phyloP scores from a whole-genome alignment of 805 yeast genomes.

The Kuraishia floccosa region DNA sequence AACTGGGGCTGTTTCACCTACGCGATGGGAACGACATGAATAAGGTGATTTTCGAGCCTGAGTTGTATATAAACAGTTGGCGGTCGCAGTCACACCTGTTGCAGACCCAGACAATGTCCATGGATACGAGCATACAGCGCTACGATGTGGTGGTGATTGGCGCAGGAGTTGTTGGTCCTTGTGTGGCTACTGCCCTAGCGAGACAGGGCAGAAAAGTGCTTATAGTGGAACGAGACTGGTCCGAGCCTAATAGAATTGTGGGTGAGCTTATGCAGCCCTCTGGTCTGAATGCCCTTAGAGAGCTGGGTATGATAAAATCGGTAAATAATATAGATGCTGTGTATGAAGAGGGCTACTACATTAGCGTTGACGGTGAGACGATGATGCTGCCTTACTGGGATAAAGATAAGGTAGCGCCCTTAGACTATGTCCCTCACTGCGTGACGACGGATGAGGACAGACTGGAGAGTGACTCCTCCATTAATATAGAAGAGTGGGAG shows the following conservation, averaged over 20 bases:
- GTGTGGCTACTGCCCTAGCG: slow-evolving; percentile 82
- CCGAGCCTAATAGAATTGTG: slow-evolving; percentile 89
- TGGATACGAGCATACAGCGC: slow-evolving; percentile 5
- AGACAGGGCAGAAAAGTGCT: slow-evolving; percentile 80
- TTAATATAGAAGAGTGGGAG: slow-evolving; percentile 44
- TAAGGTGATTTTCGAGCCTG: no score
- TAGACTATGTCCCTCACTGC: slow-evolving; percentile 42
- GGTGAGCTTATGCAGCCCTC: slow-evolving; percentile 97
- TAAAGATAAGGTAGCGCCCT: slow-evolving; percentile 41
- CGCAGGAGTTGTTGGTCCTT: slow-evolving; percentile 98
- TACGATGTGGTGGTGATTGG: slow-evolving; percentile 89
- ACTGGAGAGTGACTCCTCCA: slow-evolving; percentile 29
- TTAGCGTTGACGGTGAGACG: slow-evolving; percentile 48
- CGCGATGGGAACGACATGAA: no score
- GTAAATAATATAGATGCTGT: slow-evolving; percentile 69
- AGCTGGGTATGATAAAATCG: slow-evolving; percentile 74
- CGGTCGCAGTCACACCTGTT: no score
- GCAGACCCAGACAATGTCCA: no score
- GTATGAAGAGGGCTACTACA: slow-evolving; percentile 70
- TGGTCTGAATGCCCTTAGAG: slow-evolving; percentile 76
- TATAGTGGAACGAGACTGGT: slow-evolving; percentile 80
- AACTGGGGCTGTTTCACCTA: no score
- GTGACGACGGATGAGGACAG: slow-evolving; percentile 45
- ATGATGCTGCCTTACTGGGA: slow-evolving; percentile 64
- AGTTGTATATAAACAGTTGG: no score